These are phyloP conservation scores for Botrytis elliptica DNA, from an alignment of 2,329 filamentous ascomycete genomes.

Conservation along the genomic window DNA sequence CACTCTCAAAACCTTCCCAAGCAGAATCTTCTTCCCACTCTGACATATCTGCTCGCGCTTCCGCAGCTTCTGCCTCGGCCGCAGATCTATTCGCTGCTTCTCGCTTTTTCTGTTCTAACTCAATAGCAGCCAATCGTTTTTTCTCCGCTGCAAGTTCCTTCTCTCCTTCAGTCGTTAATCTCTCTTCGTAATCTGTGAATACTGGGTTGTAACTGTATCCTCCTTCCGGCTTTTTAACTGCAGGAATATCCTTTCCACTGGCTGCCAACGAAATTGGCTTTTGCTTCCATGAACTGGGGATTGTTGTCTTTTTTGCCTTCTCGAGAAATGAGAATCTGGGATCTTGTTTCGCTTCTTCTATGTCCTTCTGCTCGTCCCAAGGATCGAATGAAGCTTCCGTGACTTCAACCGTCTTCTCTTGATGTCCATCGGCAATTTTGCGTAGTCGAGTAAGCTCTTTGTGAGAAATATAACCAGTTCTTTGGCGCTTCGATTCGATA, in stretches of 20 bases:
- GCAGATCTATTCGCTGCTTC: constrained; percentile 69
- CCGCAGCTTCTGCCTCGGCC: constrained; percentile 71
- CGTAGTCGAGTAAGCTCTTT: constrained; percentile 80
- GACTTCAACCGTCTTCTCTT: constrained; percentile 48
- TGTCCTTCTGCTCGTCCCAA: constrained; percentile 61
- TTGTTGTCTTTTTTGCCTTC: constrained; percentile 63
- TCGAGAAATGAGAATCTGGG: constrained; percentile 64
- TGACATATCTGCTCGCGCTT: constrained; percentile 62
- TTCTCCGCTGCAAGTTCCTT: constrained; percentile 78
- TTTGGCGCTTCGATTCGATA: constrained; percentile 69
- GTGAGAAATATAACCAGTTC: constrained; percentile 76
- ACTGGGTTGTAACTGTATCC: constrained; percentile 91
- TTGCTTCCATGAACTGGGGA: constrained; percentile 72
- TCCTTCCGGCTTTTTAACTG: constrained; percentile 74
- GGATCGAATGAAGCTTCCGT: constrained; percentile 73
- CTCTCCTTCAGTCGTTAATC: constrained; percentile 71
- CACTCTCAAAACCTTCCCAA: constrained; percentile 88
- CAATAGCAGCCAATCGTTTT: constrained; percentile 65
- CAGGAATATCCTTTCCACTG: constrained; percentile 74
- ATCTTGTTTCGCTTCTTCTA: constrained; percentile 48
- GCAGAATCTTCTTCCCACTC: constrained; percentile 86
- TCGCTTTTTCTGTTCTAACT: constrained; percentile 63
- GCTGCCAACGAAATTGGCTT: constrained; percentile 80
- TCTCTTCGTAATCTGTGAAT: constrained; percentile 80
- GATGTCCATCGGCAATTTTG: constrained; percentile 70